Evolutionary conservation across 129 eudicot genomes (phyloP).

Genomic region (Arctium minus): DNA sequence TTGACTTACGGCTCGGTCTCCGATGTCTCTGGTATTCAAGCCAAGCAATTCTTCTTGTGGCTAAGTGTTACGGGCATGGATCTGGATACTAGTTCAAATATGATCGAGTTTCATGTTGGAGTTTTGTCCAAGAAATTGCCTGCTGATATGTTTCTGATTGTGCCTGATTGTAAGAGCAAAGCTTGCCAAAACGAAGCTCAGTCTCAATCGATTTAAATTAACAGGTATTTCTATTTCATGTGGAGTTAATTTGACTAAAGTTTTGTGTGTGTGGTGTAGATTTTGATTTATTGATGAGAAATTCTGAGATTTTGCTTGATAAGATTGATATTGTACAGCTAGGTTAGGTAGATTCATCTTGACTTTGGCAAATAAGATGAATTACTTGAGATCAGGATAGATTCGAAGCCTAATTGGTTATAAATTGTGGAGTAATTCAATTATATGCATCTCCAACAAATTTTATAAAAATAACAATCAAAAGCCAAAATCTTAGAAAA

Average conservation of each 20-base stretch:
- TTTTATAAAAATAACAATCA: neutral
- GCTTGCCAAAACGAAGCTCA: conserved; percentile 7
- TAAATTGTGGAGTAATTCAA: neutral
- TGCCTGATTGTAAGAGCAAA: conserved; percentile 58
- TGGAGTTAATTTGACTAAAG: neutral
- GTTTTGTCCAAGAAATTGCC: conserved; percentile 60
- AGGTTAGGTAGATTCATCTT: neutral
- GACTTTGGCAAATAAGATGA: neutral
- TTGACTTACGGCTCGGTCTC: conserved; percentile 59
- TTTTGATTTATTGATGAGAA: neutral
- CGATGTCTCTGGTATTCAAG: conserved; percentile 73
- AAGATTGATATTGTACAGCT: neutral
- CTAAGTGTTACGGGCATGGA: conserved; percentile 62
- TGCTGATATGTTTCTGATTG: conserved; percentile 44
- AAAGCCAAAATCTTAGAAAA: too few relatives aligned
- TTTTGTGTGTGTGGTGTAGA: neutral
- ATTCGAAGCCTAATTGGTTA: neutral
- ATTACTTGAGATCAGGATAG: neutral
- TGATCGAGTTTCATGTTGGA: conserved; percentile 75
- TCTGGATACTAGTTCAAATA: conserved; percentile 31
- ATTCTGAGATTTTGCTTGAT: neutral
- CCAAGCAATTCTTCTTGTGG: conserved; percentile 71
- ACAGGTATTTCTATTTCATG: conserved; percentile 10
- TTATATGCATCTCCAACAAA: neutral
- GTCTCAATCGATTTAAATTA: conserved; percentile 6